These are phyloP conservation scores for Pythium aristosporum DNA, from an alignment of 352 stramenopile species.

Conservation along the genomic window DNA sequence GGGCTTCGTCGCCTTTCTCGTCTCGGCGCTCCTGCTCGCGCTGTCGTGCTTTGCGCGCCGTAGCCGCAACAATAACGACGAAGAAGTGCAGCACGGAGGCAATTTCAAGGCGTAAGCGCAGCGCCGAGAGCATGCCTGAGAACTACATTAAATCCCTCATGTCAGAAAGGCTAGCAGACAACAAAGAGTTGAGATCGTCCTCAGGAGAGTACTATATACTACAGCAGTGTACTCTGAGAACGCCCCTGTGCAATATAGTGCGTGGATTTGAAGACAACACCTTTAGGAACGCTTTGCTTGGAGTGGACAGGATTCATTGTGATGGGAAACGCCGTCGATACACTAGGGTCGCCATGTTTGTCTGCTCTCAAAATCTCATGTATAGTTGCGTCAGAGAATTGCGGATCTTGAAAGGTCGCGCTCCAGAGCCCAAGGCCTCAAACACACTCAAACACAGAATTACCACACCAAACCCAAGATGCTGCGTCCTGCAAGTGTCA, in stretches of 20 bases:
- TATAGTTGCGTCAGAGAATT: not conserved
- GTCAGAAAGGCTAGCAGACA: no score
- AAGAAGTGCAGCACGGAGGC: conserved; percentile 6
- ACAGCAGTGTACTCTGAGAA: no score
- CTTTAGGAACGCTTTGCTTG: not conserved
- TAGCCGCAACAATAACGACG: conserved; percentile 13
- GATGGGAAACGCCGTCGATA: no score
- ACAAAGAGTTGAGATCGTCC: not conserved
- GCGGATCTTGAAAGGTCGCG: conserved; percentile 22
- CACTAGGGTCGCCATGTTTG: no score
- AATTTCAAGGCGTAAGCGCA: conserved; percentile 21
- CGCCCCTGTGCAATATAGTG: not conserved
- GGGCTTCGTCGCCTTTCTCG: conserved; percentile 50
- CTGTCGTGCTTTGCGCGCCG: conserved; percentile 68
- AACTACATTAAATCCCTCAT: no score
- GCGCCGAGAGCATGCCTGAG: no score
- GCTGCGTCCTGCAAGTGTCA: conserved; percentile 33
- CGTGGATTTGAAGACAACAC: not conserved
- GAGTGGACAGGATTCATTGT: no score
- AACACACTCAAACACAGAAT: not conserved
- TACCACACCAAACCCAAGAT: conserved; percentile 14
- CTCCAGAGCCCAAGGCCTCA: not conserved
- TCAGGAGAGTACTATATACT: not conserved
- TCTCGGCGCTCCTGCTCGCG: conserved; percentile 47
- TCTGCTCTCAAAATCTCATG: no score